Evolutionary conservation across 2,329 filamentous ascomycete genomes (phyloP), one percentile per base, ranked within the genome.

Genomic region (Colletotrichum falcatum): DNA sequence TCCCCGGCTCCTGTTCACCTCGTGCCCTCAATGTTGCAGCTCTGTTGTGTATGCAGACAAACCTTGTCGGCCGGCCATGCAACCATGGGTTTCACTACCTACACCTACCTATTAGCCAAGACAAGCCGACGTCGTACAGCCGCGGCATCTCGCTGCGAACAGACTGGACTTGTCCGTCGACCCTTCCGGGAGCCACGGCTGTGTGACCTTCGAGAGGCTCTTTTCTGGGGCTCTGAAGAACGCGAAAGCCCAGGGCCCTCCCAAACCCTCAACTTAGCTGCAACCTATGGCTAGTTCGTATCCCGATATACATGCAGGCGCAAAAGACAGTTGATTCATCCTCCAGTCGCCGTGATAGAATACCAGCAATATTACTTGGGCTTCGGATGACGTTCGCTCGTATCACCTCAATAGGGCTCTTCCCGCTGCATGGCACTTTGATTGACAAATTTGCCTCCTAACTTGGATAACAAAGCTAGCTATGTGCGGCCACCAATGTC

Each of bases 21-120:
- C 14, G 61, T 20, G 37, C 37, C 39, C 42, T 61, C 63, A 62
- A 30, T 67, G 49, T 58, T 62, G 39, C 49, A 67, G 56, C 65
- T 35, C 56, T 18, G 28, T n/a, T 23, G n/a, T 5, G 8, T 44
- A 23, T 23, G 42, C 42, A 51, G 39, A 53, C 28, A 44, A 28
- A 39, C 51, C 56, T 56, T 53, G 33, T 59, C 42, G 33, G 5
- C 46, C 44, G 46, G 30, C 23, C 46, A 33, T 35, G 46, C 33
- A 61, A 11, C 14, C 30, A 28, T 37, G 56, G 56, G 58, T 46
- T 30, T 53, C 61, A 30, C 61, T 60, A n/a, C n/a, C n/a, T n/a
- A n/a, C n/a, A n/a, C n/a, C n/a, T n/a, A n/a, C n/a, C n/a, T n/a
- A n/a, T n/a, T n/a, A n/a, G n/a, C n/a, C n/a, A n/a, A n/a, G n/a